Evolutionary conservation across 2,329 filamentous ascomycete genomes (phyloP), one percentile per base, ranked within the genome.

Genomic region (Fusarium protoensiforme): DNA sequence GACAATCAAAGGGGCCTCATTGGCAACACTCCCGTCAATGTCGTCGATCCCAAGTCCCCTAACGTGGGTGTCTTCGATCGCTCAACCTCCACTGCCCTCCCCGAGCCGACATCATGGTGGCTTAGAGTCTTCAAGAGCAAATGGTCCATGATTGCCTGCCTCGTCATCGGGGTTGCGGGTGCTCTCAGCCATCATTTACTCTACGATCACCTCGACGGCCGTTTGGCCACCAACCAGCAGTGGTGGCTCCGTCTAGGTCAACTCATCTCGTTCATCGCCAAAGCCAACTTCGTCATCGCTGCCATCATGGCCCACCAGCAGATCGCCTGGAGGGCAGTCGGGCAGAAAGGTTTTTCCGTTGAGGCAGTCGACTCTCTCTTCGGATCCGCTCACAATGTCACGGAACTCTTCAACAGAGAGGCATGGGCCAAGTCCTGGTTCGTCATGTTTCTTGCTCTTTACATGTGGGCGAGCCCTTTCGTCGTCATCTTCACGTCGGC

Each of bases 221-320:
- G 33, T 0, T 61, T 74, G n/a, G 71, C 71, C 6, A 46, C 14
- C 9, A 27, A 74, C 16, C 71, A 73, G 51, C 51, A 71, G 46
- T 71, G 71, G 71, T 68, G 68, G 67, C 53, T 71, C 36, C 68
- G 65, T 8, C 18, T 71, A n/a, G 65, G 65, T 33, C 68, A 71
- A 24, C 64, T 71, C 24, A 64, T 71, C 24, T 71, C 68, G 14
- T 69, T 71, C 33, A 54, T 48, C 3, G 46, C 68, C 24, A 69
- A 71, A n/a, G 66, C 68, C 1, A 46, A 56, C 10, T 71, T 71
- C 18, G 54, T 51, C 27, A 36, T 71, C 14, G 65, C 68, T 24
- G 43, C 67, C 24, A 41, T 68, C 16, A 66, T 71, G 68, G 68
- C 68, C 5, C 68, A 69, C 36, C 59, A 61, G 24, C 65, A 71